These are phyloP conservation scores for Bjerkandera adusta DNA, from an alignment of 1,284 basidiomycete species.

Conservation along the genomic window DNA sequence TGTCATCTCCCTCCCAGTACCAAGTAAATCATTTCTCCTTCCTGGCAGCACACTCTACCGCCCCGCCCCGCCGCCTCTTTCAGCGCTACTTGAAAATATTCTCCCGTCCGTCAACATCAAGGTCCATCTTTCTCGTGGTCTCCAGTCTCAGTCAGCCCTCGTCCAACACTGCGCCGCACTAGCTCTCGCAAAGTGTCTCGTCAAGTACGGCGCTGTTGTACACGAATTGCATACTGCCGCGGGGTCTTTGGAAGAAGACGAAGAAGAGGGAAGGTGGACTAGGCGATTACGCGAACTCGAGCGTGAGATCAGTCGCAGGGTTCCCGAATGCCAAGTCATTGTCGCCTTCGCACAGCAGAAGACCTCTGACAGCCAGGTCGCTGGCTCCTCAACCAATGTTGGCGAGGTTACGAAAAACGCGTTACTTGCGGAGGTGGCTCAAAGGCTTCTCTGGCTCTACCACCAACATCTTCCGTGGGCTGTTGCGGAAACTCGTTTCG, in stretches of 20 bases:
- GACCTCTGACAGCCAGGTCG: conserved; percentile 30
- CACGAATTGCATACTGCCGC: conserved; percentile 50
- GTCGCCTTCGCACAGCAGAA: conserved; percentile 56
- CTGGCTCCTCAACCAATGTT: background rate
- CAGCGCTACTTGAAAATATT: conserved; percentile 70
- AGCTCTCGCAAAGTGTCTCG: conserved; percentile 67
- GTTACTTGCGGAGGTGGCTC: conserved; percentile 74
- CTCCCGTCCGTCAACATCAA: conserved; percentile 74
- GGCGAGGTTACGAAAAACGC: conserved; percentile 41
- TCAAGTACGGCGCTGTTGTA: conserved; percentile 64
- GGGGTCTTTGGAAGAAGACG: conserved; percentile 58
- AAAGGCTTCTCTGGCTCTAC: conserved; percentile 83
- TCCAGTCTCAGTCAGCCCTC: conserved; percentile 66
- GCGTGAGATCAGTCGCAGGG: conserved; percentile 69
- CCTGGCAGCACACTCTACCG: conserved; percentile 46
- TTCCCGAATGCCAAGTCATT: conserved; percentile 84
- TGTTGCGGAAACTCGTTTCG: conserved; percentile 79
- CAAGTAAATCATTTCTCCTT: conserved; percentile 60
- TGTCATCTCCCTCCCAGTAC: conserved; percentile 76
- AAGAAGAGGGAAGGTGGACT: conserved; percentile 69
- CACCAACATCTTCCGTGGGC: conserved; percentile 73
- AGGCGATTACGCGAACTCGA: conserved; percentile 63
- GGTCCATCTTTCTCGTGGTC: conserved; percentile 73
- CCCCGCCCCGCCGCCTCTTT: conserved; percentile 71
- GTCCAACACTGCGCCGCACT: conserved; percentile 84